Evolutionary conservation across 139 green algal genomes (phyloP).

Genomic region (Chara braunii): DNA sequence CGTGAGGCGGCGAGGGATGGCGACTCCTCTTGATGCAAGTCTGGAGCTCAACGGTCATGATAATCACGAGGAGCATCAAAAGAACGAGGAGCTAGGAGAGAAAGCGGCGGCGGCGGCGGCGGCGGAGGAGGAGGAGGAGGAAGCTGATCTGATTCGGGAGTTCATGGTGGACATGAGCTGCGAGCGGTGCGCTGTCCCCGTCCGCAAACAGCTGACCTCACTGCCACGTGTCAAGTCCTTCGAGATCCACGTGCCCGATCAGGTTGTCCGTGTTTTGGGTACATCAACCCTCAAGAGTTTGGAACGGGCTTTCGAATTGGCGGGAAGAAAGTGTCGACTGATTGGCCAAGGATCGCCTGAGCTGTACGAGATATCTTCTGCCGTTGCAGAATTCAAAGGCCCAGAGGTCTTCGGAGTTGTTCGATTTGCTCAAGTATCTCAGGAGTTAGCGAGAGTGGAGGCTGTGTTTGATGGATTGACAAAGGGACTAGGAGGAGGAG

Average conservation of each 20-base stretch:
- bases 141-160: no score
- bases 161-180: slow-evolving; percentile 40
- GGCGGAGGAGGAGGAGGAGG: no score
- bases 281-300: slow-evolving; percentile 12
- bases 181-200: slow-evolving; percentile 23
- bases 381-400: slow-evolving; percentile 44
- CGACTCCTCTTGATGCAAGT: no score
- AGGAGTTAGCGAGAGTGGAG: slow-evolving; percentile 31
- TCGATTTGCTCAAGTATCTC: slow-evolving; percentile 26
- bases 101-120: no score
- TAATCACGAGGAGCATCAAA: no score
- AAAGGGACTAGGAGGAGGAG: no score
- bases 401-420: slow-evolving; percentile 30
- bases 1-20: no score
- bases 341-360: slow-evolving; percentile 35
- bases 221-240: slow-evolving; percentile 21
- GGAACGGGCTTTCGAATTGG: slow-evolving; percentile 13
- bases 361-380: slow-evolving; percentile 7
- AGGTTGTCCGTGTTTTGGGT: slow-evolving; percentile 23
- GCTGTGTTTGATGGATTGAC: slow-evolving; percentile 21
- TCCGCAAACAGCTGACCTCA: slow-evolving; percentile 16
- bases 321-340: slow-evolving; percentile 22
- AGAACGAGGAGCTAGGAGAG: no score
- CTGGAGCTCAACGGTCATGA: no score
- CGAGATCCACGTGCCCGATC: slow-evolving; percentile 14